Conservation (phyloP, 2,329 filamentous ascomycete genomes). For the Paraphoma sp. region DNA sequence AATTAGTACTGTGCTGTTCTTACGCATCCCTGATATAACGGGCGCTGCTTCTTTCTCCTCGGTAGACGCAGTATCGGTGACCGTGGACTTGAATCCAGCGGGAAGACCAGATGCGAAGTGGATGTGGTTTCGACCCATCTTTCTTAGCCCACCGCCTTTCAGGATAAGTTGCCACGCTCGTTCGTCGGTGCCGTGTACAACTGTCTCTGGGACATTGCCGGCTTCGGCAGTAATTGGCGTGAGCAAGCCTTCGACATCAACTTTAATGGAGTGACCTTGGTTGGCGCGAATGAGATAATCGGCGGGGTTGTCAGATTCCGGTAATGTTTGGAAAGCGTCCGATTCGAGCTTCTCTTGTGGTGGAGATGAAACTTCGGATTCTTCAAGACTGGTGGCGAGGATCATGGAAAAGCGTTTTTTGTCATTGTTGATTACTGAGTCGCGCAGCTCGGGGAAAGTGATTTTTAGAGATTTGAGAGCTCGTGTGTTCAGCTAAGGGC, state of each 20-base stretch:
- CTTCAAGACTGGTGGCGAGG: slow-evolving; percentile 48
- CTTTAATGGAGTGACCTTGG: slow-evolving; percentile 87
- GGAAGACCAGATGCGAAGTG: slow-evolving; percentile 84
- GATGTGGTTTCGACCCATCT: slow-evolving; percentile 86
- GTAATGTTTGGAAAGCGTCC: slow-evolving; percentile 16
- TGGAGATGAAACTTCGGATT: background rate
- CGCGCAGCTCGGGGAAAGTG: slow-evolving; percentile 75
- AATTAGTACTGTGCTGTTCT: slow-evolving; percentile 66
- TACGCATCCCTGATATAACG: slow-evolving; percentile 82
- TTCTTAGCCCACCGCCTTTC: slow-evolving; percentile 75
- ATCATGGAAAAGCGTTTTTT: slow-evolving; percentile 91
- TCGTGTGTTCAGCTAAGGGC: slow-evolving; percentile 60
- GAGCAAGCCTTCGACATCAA: slow-evolving; percentile 74
- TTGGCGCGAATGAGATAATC: slow-evolving; percentile 92
- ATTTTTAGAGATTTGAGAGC: slow-evolving; percentile 72
- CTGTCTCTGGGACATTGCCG: slow-evolving; percentile 67
- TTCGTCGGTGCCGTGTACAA: slow-evolving; percentile 90
- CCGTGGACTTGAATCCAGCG: slow-evolving; percentile 44
- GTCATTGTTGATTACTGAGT: slow-evolving; percentile 75
- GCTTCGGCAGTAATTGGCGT: slow-evolving; percentile 64
- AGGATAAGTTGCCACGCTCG: slow-evolving; percentile 78
- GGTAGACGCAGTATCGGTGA: slow-evolving; percentile 22
- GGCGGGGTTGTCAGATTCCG: slow-evolving; percentile 56
- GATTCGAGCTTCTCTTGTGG: slow-evolving; percentile 12
- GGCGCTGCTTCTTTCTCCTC: slow-evolving; percentile 36